Base-by-base conservation (phyloP, 768 basidiomycete species). In the Crepidotus variabilis region DNA sequence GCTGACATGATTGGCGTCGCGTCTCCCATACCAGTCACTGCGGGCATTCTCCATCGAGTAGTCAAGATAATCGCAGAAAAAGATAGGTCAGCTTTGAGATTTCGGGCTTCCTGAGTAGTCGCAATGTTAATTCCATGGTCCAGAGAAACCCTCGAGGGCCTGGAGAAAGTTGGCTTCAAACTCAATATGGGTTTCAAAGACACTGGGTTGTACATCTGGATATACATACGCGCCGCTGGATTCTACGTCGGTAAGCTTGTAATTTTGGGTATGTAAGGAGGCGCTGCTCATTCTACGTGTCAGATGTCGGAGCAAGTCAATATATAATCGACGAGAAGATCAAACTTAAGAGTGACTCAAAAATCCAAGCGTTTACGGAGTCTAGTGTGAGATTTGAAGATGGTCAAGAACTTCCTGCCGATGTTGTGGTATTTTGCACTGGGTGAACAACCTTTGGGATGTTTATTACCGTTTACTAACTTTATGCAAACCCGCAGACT, bases 281-380 rank as follows among this genome's bases (percentile, higher is more conserved):
- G 3, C 24, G 16, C 21, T 51, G 20, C 3, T 32, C 24, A 16
- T 21, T 14, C n/a, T 47, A 47, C n/a, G 53, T 11, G 21, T 18
- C 51, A 84, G 83, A 84, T 60, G 78, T 79, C 18, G 85, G 85
- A 32, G 82, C 79, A 9, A 80, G 80, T 57, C 78, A 86, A 66
- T 70, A 82, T 60, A 81, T 88, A 62, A 78, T 80, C 47, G 83
- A 87, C 62, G 85, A 86, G 5, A 81, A 84, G 64, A 85, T 89
- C 73, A 87, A 86, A 66, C 68, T 89, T 55, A 88, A 88, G 71
- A 84, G 79, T 68, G 83, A 84, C 54, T 70, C 71, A 49, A 69
- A 73, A 47, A 79, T 88, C 54, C 66, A 75, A 54, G 64, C 65
- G 20, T 81, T 83, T 64, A 77, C 72, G 1, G 60, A 71, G 46